phyloP scores from a whole-genome alignment of 805 yeast species.

The Metschnikowia kofuensis region DNA sequence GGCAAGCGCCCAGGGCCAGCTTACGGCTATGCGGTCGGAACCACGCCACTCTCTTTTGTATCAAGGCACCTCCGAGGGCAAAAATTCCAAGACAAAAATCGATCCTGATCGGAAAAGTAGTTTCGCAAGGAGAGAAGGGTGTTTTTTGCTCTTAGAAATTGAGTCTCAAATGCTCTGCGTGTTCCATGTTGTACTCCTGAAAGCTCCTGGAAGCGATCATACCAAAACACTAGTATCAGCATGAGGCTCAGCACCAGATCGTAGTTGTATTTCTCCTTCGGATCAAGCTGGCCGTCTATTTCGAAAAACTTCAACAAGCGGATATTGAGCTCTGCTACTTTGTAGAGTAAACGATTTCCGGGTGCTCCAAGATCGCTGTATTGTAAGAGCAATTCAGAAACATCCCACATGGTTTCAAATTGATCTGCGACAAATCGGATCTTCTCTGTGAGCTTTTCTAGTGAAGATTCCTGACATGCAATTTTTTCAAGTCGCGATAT shows the following conservation, averaged over 20 bases:
- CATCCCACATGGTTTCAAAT: not conserved
- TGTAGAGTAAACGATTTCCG: constrained; percentile 2
- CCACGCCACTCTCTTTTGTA: no score
- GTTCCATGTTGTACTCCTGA: not conserved
- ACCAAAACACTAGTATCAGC: not conserved
- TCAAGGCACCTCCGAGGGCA: not conserved
- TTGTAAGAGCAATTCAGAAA: not conserved
- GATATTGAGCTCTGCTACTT: constrained; percentile 2
- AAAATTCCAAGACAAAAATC: not conserved
- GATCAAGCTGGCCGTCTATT: not conserved
- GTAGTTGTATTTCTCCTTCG: no score
- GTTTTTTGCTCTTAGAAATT: not conserved
- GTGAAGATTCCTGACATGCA: not conserved
- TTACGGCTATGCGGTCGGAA: no score
- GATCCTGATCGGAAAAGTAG: not conserved
- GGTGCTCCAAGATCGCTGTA: not conserved
- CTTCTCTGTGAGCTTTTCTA: not conserved
- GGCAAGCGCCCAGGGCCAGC: no score
- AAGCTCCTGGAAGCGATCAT: not conserved
- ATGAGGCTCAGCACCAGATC: not conserved
- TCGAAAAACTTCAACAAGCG: not conserved
- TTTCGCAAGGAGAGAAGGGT: not conserved
- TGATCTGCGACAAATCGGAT: not conserved
- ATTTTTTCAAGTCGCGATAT: not conserved
- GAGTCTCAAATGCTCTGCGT: not conserved